Evolutionary conservation across 2,329 filamentous ascomycete genomes (phyloP), one percentile per base, ranked within the genome.

Genomic region (Talaromyces sp.): DNA sequence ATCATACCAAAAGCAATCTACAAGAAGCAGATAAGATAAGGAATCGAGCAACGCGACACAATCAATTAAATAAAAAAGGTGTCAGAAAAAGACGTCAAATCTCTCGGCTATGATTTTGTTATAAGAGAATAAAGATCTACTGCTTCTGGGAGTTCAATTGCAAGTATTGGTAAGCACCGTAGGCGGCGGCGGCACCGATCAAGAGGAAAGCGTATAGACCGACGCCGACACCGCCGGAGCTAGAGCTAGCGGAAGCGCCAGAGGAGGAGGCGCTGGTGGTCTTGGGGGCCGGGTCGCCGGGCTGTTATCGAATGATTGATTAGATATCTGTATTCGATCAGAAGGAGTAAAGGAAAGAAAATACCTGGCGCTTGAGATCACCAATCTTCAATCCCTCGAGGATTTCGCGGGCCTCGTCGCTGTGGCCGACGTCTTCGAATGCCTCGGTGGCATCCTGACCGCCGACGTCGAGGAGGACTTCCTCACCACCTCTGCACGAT

Each of bases 391-490:
- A 83, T 74, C 87, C 87, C 37, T 90, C 88, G 65, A 99, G 88
- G 71, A 96, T 94, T 84, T 98, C 94, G 71, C 95, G 90, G 71
- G 95, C 95, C 85, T 99, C 95, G 81, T 99, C 95, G 74, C 91
- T 96, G 90, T 99, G 95, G 76, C 95, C 95, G 75, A 99, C 95
- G 81, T 99, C 95, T 84, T 99, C 95, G 78, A 99, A 99, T 68
- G 95, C 94, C 83, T 98, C 95, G 73, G 94, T 97, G 74, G 91
- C 90, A 81, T 99, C 95, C 83, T 97, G 93, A 72, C 95, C 95
- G 75, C 86, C 95, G 69, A 98, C 93, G 73, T 99, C 95, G 72
- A 99, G 90, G 69, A 99, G 84, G 73, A 99, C 95, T 84, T 99
- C 95, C 83, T 99, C 95, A 83, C 95, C 95, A 84, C 95, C 95